A percentile compares a stretch with the other conserved stretches of the same genome.
Evolutionary conservation across 2,329 filamentous ascomycete species (phyloP).

Genomic region (Nectriaceae sp.): DNA sequence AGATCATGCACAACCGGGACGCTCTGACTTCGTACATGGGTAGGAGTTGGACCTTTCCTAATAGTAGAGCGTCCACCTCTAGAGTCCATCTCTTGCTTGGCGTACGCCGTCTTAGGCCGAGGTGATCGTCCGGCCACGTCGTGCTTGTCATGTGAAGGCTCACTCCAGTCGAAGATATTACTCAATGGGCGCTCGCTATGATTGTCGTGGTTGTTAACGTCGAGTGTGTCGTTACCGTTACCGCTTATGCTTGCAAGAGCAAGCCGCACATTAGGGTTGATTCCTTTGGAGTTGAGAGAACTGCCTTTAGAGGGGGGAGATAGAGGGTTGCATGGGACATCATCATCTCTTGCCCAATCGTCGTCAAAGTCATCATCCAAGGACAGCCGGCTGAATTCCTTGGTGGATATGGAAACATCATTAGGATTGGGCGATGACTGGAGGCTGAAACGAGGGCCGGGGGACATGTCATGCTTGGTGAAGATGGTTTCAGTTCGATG

Average conservation of each 20-base stretch:
- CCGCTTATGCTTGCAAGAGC: constrained; percentile 57
- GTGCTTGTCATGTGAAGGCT: constrained; percentile 64
- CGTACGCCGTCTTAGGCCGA: constrained; percentile 74
- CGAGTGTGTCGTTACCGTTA: constrained; percentile 36
- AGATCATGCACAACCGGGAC: constrained; percentile 71
- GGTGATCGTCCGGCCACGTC: constrained; percentile 59
- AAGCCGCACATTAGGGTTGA: constrained; percentile 55
- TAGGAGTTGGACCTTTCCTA: constrained; percentile 67
- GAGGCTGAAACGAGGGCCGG: constrained; percentile 30
- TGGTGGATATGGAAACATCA: constrained; percentile 36
- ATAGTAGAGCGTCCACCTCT: constrained; percentile 69
- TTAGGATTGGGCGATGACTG: constrained; percentile 33
- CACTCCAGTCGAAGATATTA: constrained; percentile 79
- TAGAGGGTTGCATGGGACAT: constrained; percentile 55
- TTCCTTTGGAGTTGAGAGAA: constrained; percentile 54
- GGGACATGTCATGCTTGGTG: constrained; percentile 10
- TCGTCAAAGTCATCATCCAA: constrained; percentile 65
- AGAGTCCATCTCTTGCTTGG: constrained; percentile 71
- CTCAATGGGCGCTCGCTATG: constrained; percentile 56
- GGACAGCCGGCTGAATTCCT: constrained; percentile 53
- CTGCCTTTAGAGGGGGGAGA: constrained; percentile 55
- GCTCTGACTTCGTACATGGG: constrained; percentile 79
- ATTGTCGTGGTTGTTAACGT: constrained; percentile 25
- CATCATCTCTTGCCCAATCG: constrained; percentile 60
- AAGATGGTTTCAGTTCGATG: constrained; percentile 30